A percentile compares a stretch with the other conserved stretches of the same genome.
These are phyloP conservation scores for Sarcocystis neurona DNA, from an alignment of 169 alveolate species.

Conservation along the genomic window DNA sequence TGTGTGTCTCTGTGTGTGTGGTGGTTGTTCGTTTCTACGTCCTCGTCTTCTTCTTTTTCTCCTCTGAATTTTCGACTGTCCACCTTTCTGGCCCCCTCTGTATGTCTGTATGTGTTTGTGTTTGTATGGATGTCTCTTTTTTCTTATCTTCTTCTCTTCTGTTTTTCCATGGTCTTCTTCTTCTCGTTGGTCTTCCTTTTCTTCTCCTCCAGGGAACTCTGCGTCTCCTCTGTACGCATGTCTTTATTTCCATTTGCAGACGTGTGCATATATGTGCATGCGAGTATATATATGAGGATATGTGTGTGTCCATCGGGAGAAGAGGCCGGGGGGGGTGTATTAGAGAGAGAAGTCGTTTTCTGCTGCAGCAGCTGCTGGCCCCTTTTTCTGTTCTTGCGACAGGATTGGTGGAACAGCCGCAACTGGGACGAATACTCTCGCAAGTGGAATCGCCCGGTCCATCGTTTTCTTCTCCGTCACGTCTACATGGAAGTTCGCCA, in stretches of 20 bases:
- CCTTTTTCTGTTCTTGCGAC: background rate
- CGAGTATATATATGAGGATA: too few species aligned
- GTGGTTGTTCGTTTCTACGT: background rate
- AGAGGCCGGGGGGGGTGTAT: too few species aligned
- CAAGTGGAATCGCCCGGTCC: slow-evolving; percentile 82
- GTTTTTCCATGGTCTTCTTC: background rate
- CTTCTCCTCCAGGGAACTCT: too few species aligned
- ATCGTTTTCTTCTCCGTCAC: slow-evolving; percentile 77
- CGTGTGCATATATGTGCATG: too few species aligned
- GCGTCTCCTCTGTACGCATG: too few species aligned
- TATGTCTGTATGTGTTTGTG: too few species aligned
- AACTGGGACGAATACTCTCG: slow-evolving; percentile 79
- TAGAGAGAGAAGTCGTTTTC: background rate
- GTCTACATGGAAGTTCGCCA: slow-evolving; percentile 73
- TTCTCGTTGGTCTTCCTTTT: background rate
- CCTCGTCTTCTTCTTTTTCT: background rate
- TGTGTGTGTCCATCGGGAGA: too few species aligned
- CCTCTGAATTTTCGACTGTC: too few species aligned
- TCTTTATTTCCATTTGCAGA: too few species aligned
- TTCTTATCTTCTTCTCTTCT: background rate
- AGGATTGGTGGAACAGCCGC: slow-evolving; percentile 82
- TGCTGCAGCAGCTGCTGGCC: background rate
- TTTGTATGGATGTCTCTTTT: background rate
- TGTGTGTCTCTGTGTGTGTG: background rate
- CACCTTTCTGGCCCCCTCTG: too few species aligned